Base-by-base conservation (phyloP, 2,329 filamentous ascomycete species). In the Cercospora sp. region DNA sequence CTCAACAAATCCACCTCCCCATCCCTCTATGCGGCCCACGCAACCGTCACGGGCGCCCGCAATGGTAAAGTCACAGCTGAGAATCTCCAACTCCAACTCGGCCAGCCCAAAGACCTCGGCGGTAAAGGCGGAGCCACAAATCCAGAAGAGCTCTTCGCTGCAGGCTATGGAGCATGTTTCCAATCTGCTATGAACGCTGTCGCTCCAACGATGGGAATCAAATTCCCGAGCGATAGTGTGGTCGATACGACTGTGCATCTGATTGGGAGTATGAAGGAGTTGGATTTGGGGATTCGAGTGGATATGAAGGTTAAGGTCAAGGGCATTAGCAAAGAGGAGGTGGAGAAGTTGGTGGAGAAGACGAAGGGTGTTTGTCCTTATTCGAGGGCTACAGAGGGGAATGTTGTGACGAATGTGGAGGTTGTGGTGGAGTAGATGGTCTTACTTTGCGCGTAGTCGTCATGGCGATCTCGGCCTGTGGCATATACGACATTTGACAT, bases 131-230 rank as follows among this genome's bases (percentile, higher is more conserved):
- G 65, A 6, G 83, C 82, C 82, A 83, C 82, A 6, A 80, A 71
- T 53, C 69, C 81, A 13, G 82, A 84, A 74, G 82, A 84, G 69
- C 79, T 84, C 1, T 84, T 84, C 68, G 81, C 82, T 0, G 82
- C 82, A 0, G 82, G 82, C 24, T 84, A 83, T 68, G 82, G 62
- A 32, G 81, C 82, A 8, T 84, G 82, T 70, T 83, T 83, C 72
- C 82, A 84, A 71, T 79, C 77, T 32, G 81, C 82, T 6, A 83
- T 84, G 82, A 82, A 81, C 69, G 80, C 81, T 2, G 75, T 78
- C 2, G 82, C 82, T 0, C 74, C 79, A 13, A 74, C 73, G 18
- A 63, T 84, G 64, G 80, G 80, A 40, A 74, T 84, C 53, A 79
- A 78, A 61, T 81, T 83, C 78, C 81, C 82, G 0, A 80, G 81